Conservation (phyloP, 352 stramenopile genomes). For the Globisporangium perplexum region DNA sequence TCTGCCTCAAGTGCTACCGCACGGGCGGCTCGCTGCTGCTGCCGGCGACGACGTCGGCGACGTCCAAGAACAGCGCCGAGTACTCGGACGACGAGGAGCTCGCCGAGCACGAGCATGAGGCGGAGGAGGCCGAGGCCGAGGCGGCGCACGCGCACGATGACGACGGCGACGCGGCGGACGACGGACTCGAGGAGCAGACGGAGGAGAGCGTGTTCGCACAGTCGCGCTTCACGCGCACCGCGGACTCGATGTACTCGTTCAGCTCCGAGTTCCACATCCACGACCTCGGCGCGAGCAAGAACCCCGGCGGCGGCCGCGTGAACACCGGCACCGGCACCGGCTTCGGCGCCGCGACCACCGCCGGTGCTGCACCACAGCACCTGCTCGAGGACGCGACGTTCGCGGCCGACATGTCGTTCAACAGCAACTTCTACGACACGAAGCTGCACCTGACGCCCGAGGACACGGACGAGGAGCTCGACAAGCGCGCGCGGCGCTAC, state of each 20-base stretch:
- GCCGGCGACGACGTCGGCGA: neutral
- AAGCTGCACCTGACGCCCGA: slow-evolving; percentile 24
- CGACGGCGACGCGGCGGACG: slow-evolving; percentile 4
- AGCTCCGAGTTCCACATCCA: slow-evolving; percentile 19
- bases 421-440: slow-evolving; percentile 27
- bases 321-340: too few relatives aligned
- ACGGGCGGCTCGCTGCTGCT: slow-evolving; percentile 20
- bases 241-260: slow-evolving; percentile 28
- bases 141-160: neutral
- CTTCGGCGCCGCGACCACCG: slow-evolving; percentile 4
- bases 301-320: neutral
- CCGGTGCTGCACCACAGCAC: too few relatives aligned
- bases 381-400: slow-evolving; percentile 12
- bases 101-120: slow-evolving; percentile 13
- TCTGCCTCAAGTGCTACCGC: slow-evolving; percentile 47
- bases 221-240: slow-evolving; percentile 43
- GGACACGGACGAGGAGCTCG: slow-evolving; percentile 27
- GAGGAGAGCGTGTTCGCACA: slow-evolving; percentile 49
- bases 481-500: slow-evolving; percentile 32
- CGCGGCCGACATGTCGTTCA: slow-evolving; percentile 10
- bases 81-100: slow-evolving; percentile 25
- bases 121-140: slow-evolving; percentile 22
- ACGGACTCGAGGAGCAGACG: slow-evolving; percentile 50
- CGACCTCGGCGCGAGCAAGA: slow-evolving; percentile 14
- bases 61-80: slow-evolving; percentile 12